These are phyloP conservation scores for Candida piceae DNA, from an alignment of 805 yeast genomes.

Conservation along the genomic window DNA sequence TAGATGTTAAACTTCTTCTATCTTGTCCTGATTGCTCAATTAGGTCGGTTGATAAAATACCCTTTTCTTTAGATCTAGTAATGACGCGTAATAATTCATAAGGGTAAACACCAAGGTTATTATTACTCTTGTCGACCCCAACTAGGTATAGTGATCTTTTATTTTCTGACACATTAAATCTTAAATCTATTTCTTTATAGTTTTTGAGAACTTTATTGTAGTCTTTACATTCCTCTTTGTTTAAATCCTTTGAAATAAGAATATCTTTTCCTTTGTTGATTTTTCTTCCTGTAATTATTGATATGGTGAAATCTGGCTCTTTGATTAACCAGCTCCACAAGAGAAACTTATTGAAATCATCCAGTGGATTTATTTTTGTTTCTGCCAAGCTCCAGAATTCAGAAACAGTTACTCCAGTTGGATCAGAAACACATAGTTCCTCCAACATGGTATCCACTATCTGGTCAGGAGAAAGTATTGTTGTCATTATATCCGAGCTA, in stretches of 20 bases:
- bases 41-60: constrained; percentile 56
- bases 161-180: constrained; percentile 43
- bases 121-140: constrained; percentile 48
- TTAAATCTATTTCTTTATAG: constrained; percentile 9
- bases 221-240: constrained; percentile 6
- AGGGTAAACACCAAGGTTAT: constrained; percentile 50
- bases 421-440: constrained; percentile 32
- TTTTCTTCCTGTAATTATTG: neutral
- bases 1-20: constrained; percentile 59
- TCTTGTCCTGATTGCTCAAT: constrained; percentile 61
- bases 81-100: constrained; percentile 53
- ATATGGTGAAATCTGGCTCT: constrained; percentile 23
- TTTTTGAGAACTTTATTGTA: constrained; percentile 3
- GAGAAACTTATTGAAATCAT: constrained; percentile 29
- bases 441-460: constrained; percentile 30
- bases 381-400: constrained; percentile 31
- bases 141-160: constrained; percentile 55
- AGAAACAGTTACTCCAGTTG: constrained; percentile 27
- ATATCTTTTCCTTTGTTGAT: constrained; percentile 2
- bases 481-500: no score
- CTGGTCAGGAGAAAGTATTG: constrained; percentile 28
- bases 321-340: constrained; percentile 35
- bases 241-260: constrained; percentile 6
- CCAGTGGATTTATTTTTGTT: constrained; percentile 16
- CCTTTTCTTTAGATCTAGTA: constrained; percentile 49